Percentiles rank a stretch among this genome's conserved stretches.
These are phyloP conservation scores for Helicostylum pulchrum DNA, from an alignment of 192 early-diverging fungal species.

Conservation along the genomic window DNA sequence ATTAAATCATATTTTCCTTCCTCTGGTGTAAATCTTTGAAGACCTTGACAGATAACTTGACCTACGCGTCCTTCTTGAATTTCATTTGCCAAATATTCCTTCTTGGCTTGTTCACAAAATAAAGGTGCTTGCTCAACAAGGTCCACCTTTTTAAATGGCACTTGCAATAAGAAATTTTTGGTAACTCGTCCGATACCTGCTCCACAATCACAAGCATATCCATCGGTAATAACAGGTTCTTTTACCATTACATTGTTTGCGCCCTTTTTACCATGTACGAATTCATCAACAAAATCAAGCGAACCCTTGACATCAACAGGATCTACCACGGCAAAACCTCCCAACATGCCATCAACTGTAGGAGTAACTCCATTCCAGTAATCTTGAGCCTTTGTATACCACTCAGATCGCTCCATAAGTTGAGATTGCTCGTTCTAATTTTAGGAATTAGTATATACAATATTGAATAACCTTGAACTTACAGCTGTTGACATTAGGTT, in stretches of 20 bases:
- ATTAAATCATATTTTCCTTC: slow-evolving; percentile 82
- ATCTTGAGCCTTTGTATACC: slow-evolving; percentile 65
- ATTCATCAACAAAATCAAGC: slow-evolving; percentile 64
- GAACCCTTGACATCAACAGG: slow-evolving; percentile 71
- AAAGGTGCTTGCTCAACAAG: slow-evolving; percentile 80
- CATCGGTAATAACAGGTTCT: slow-evolving; percentile 13
- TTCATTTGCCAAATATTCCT: slow-evolving; percentile 58
- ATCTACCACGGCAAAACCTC: slow-evolving; percentile 77
- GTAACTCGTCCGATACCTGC: slow-evolving; percentile 95
- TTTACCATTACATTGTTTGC: slow-evolving; percentile 21
- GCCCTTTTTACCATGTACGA: slow-evolving; percentile 38
- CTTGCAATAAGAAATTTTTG: slow-evolving; percentile 73
- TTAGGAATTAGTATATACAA: no score
- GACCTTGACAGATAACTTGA: slow-evolving; percentile 66
- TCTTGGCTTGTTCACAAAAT: slow-evolving; percentile 75
- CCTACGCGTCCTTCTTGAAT: slow-evolving; percentile 54
- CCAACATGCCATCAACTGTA: slow-evolving; percentile 86
- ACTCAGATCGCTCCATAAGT: slow-evolving; percentile 34
- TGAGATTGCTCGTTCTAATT: not conserved
- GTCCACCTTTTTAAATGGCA: slow-evolving; percentile 80
- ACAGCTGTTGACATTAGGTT: no score
- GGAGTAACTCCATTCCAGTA: slow-evolving; percentile 57
- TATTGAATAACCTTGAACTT: no score
- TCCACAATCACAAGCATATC: slow-evolving; percentile 76
- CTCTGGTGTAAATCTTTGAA: slow-evolving; percentile 79